Evolutionary conservation across 148 eudicot species (phyloP), one percentile per base, ranked within the genome.

Genomic region (Suaeda aralocaspica): DNA sequence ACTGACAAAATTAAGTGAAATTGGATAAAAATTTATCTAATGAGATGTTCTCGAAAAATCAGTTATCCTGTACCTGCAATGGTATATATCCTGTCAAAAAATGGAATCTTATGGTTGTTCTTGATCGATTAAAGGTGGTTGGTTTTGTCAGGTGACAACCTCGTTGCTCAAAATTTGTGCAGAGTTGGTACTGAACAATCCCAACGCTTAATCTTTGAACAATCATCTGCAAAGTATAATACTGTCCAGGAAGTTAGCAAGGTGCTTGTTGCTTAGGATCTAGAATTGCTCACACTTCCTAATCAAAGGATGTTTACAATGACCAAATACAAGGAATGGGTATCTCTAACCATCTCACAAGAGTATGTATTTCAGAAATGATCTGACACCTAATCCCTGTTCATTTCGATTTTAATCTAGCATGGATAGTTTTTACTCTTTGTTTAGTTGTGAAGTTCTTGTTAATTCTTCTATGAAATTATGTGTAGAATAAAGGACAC

Each of bases 171-270:
- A 94, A 80, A 87, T 94, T 72, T 74, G 89, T 82, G 90, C 92
- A 8, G 98, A 94, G 82, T 84, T 94, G 74, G 98, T 86, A 42
- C 66, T 70, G 66, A 94, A 94, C 79, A 94, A 77, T 75, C 88
- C 70, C 92, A 89, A 53, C 87, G 98, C 41, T 60, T 94, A 69
- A 79, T 82, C 7, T 94, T 94, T 82, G 98, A 91, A 71, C 83
- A 85, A 10, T 87, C 92, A 24, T 94, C 98, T 67, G 88, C 95
- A 89, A 72, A 95, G 96, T 74, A 91, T 94, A 83, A 85, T 94
- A 68, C 96, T 94, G 71, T 94, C 91, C 74, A 96, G 69, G 98
- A 94, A 86, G 89, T 91, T 70, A 94, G 98, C 91, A 94, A 91
- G 64, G 58, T 91, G 67, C 77, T 90, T 51, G 92, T 91, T 77